phyloP scores from a whole-genome alignment of 306 rosid genomes.

The Gastrolobium villosum region DNA sequence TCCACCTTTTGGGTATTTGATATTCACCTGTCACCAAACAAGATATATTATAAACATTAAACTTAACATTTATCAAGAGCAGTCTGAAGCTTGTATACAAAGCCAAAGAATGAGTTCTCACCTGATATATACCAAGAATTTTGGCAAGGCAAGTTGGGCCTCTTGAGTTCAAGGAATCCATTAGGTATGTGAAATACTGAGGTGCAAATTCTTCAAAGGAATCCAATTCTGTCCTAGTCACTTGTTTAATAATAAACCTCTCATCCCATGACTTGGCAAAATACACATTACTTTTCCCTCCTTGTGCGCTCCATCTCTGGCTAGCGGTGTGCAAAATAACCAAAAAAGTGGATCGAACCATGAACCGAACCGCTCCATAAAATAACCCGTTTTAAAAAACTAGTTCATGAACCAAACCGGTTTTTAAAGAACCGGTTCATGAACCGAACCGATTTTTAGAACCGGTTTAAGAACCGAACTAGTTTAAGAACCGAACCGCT shows the following conservation, averaged over 20 bases:
- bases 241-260: constrained; percentile 92
- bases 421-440: too few species aligned
- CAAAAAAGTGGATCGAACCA: too few species aligned
- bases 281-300: constrained; percentile 98
- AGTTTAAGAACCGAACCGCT: too few species aligned
- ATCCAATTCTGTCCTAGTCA: constrained; percentile 91
- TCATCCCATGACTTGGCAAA: constrained; percentile 97
- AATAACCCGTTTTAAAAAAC: too few species aligned
- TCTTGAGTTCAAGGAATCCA: constrained; percentile 69
- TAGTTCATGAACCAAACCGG: too few species aligned
- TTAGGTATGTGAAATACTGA: constrained; percentile 85
- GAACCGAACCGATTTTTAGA: too few species aligned
- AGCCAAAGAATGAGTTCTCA: constrained; percentile 46
- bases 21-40: constrained; percentile 71
- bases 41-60: constrained; percentile 12
- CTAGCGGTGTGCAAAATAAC: too few species aligned
- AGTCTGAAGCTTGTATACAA: neutral
- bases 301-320: constrained; percentile 95
- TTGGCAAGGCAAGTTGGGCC: constrained; percentile 99
- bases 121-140: constrained; percentile 96
- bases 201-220: constrained; percentile 92
- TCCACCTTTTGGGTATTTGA: constrained; percentile 88
- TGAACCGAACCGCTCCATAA: too few species aligned
- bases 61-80: neutral
- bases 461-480: too few species aligned